Conservation (phyloP, 2,329 filamentous ascomycete species). For the Hirsutella thompsonii region DNA sequence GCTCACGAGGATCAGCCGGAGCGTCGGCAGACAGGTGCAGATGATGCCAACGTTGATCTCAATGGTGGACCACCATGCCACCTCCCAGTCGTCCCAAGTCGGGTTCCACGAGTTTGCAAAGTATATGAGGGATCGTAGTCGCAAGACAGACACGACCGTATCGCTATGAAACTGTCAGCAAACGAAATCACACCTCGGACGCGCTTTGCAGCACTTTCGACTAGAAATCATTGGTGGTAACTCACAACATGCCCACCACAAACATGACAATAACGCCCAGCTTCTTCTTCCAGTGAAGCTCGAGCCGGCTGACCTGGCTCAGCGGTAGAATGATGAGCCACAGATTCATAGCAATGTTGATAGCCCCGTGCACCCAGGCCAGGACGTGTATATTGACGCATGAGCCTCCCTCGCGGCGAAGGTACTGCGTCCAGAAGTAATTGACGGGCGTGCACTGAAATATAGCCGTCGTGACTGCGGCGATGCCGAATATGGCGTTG, state of each 20-base stretch:
- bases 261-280: constrained; percentile 2
- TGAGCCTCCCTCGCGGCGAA: background rate
- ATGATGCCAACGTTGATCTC: constrained; percentile 11
- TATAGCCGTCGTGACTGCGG: background rate
- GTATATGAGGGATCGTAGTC: constrained; percentile 14
- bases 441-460: constrained; percentile 1
- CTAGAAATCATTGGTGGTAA: background rate
- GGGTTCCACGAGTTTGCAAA: constrained; percentile 15
- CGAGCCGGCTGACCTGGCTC: background rate
- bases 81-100: constrained; percentile 15
- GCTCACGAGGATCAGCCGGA: constrained; percentile 15
- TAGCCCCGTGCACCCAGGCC: background rate
- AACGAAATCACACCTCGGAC: too few species aligned
- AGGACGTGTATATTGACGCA: constrained; percentile 1
- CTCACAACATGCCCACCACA: constrained; percentile 2
- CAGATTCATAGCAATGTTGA: constrained; percentile 1
- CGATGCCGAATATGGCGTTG: background rate
- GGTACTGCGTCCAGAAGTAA: constrained; percentile 2
- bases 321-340: constrained; percentile 3
- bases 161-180: constrained; percentile 9
- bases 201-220: too few species aligned
- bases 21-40: constrained; percentile 19
- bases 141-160: constrained; percentile 17
- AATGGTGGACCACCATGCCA: constrained; percentile 20
- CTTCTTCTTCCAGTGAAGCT: constrained; percentile 5